Evolutionary conservation across 257 asterid species (phyloP), one percentile per base, ranked within the genome.

Genomic region (Gentiana dahurica): DNA sequence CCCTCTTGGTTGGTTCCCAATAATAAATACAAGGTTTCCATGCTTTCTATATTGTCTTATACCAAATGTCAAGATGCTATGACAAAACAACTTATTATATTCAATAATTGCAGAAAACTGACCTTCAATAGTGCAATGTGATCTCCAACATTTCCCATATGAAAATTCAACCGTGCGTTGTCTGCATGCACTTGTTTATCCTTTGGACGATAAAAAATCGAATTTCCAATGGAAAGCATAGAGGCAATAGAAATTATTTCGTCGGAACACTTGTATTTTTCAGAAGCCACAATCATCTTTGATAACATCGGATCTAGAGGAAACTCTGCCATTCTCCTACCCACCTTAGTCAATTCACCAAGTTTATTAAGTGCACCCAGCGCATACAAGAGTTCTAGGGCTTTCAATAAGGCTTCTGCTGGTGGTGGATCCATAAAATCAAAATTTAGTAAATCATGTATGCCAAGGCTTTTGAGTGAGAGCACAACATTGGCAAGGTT

Each of bases 341-440:
- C 98, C 35, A 76, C 81, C 75, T 80, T 90, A 34, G 96, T 87
- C 67, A 90, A 63, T 67, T 87, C 94, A 9, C 96, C 98, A 12
- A 45, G 83, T 74, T 84, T 87, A 70, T 90, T 90, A 56, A 90
- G 96, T 32, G 98, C 96, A 73, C 91, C 81, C 50, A 90, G 69
- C 51, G 95, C 96, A 76, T 84, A 87, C 54, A 90, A 87, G 55
- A 81, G 58, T 72, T 90, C 98, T 80, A 87, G 70, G 13, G 98
- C 98, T 78, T 87, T 90, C 63, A 87, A 54, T 61, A 90, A 74
- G 70, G 96, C 94, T 82, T 90, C 98, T 34, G 95, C 77, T 61
- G 96, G 92, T 33, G 98, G 98, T 55, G 98, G 96, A 59, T 90
- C 98, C 98, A 90, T 90, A 66, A 90, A 90, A 62, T 90, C 98